Percentiles rank a stretch among this genome's conserved stretches.
phyloP scores from a whole-genome alignment of 2,329 filamentous ascomycete genomes.

The Xylaria hypoxylon region DNA sequence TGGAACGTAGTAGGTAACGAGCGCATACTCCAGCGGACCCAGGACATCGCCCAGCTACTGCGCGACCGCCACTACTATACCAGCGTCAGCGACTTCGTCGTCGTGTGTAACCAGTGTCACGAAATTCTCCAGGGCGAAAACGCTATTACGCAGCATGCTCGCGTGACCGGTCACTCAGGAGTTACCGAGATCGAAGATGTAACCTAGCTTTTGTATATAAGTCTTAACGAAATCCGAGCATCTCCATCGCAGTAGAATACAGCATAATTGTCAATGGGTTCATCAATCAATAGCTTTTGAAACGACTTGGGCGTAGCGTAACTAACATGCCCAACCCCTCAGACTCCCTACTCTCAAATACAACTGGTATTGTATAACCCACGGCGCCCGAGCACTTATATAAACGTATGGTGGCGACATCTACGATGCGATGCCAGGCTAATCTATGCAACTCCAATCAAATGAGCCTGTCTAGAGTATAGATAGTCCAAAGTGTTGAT shows the following conservation, averaged over 20 bases:
- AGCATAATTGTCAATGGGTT: background rate
- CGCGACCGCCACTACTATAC: slow-evolving; percentile 84
- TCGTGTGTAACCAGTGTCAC: slow-evolving; percentile 80
- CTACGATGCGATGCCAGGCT: background rate
- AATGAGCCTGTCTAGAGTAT: background rate
- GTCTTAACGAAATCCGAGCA: background rate
- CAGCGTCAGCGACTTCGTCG: slow-evolving; percentile 82
- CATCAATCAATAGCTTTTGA: background rate
- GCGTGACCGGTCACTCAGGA: slow-evolving; percentile 68
- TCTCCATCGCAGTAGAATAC: background rate
- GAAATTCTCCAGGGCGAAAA: slow-evolving; percentile 75
- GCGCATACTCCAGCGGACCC: slow-evolving; percentile 78
- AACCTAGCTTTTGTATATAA: slow-evolving; percentile 4
- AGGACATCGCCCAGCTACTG: slow-evolving; percentile 73
- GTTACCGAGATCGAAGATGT: slow-evolving; percentile 62
- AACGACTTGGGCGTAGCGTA: too few relatives aligned
- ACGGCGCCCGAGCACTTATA: too few relatives aligned
- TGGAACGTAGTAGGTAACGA: slow-evolving; percentile 64
- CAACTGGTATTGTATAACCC: too few relatives aligned
- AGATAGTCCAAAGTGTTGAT: background rate
- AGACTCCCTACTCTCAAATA: too few relatives aligned
- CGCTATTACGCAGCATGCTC: slow-evolving; percentile 71
- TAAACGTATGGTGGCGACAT: background rate
- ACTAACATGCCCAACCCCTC: too few relatives aligned
- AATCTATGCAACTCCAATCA: background rate